Base-by-base conservation (phyloP, 2,329 filamentous ascomycete species). In the Penicillium sp. region DNA sequence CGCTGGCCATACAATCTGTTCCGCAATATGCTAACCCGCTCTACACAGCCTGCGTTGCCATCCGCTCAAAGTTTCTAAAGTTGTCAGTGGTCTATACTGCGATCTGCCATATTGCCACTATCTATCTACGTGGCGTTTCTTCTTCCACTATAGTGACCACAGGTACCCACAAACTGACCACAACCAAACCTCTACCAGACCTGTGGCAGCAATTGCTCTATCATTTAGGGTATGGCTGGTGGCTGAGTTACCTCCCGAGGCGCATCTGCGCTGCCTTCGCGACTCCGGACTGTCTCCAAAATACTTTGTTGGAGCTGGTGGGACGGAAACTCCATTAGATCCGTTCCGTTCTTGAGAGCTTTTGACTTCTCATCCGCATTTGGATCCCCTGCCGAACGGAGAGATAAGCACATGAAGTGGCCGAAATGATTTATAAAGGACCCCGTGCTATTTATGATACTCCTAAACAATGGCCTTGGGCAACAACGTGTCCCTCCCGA, bases 1-100 rank as follows among this genome's bases (percentile, higher is more conserved):
- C 52, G 48, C 21, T 29, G 24, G 23, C 47, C 31, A 31, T 29
- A n/a, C 14, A 28, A 18, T 44, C 40, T 33, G 43, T 55, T 47
- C 29, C 48, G 50, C 34, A 51, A 52, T 5, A 28, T 66, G 44
- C 66, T 59, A n/a, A 24, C 26, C 16, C 49, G 59, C 29, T 26
- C 44, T 26, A 21, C 19, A 57, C 59, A 78, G 75, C 75, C 75
- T 61, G 75, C 75, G 58, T 63, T 72, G 46, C 73, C 76, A 42
- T 77, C 75, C 26, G 75, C 75, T 23, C 75, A 78, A 61, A 78
- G 75, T 61, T 77, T 72, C 60, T 78, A 73, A 61, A 46, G 47
- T 26, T 56, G 37, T 26, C 45, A 2, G 24, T 21, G 26, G 23
- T 19, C 6, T 18, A n/a, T 40, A 43, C 14, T 44, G 50, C 48